A percentile compares a stretch with the other conserved stretches of the same genome.
Conservation (phyloP, 129 eudicot species). For the Chrysanthemum lavandulifolium region DNA sequence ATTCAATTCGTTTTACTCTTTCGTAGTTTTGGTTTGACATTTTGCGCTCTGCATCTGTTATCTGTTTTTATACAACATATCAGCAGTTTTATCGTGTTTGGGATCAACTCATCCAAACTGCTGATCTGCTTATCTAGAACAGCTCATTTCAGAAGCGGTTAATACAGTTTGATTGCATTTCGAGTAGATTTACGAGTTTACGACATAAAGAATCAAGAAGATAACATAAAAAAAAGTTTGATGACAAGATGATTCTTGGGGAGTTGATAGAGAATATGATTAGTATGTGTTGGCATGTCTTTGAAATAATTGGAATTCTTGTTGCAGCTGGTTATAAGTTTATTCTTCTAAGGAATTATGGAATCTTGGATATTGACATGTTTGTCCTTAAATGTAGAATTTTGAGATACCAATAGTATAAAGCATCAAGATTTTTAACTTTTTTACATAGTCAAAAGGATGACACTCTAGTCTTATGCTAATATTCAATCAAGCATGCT, state of each 20-base stretch:
- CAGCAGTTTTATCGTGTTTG: no score
- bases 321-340: slow-evolving; percentile 4
- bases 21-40: not conserved
- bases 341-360: slow-evolving; percentile 10
- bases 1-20: slow-evolving; percentile 16
- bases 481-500: no score
- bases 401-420: no score
- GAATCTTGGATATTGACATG: slow-evolving; percentile 5
- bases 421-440: no score
- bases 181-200: no score
- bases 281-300: slow-evolving; percentile 15
- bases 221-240: not conserved
- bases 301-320: slow-evolving; percentile 8
- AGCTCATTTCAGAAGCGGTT: not conserved
- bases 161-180: not conserved
- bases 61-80: not conserved
- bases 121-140: no score
- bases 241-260: slow-evolving; percentile 7
- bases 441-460: no score
- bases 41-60: not conserved
- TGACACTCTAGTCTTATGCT: no score
- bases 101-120: no score
- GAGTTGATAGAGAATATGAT: not conserved
- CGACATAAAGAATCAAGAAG: not conserved
- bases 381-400: not conserved